A percentile compares a stretch with the other conserved stretches of the same genome.
phyloP scores from a whole-genome alignment of 2,329 filamentous ascomycete species.

The Tolypocladium cylindrosporum region DNA sequence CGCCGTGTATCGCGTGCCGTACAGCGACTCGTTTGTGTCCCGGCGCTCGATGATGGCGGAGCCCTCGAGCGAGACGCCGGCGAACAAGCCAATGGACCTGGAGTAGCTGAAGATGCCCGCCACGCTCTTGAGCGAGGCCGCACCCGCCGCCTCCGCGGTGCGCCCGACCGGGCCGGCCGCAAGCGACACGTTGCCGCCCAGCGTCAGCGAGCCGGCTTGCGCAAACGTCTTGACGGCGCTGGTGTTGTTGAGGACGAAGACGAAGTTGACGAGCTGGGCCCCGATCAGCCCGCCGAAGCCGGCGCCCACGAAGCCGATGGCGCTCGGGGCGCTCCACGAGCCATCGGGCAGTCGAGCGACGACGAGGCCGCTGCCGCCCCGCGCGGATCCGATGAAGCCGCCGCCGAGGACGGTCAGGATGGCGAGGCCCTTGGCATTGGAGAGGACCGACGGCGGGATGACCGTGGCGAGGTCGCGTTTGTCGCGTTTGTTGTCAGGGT shows the following conservation, averaged over 20 bases:
- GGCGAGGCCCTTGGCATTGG: constrained; percentile 83
- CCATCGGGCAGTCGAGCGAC: constrained; percentile 71
- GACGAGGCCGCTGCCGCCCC: constrained; percentile 74
- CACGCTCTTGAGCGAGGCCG: constrained; percentile 79
- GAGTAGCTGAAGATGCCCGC: constrained; percentile 94
- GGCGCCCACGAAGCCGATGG: constrained; percentile 70
- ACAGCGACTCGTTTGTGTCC: constrained; percentile 95
- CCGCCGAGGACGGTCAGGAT: constrained; percentile 82
- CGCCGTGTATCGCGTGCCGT: constrained; percentile 73
- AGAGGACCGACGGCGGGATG: constrained; percentile 82
- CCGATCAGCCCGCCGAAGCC: constrained; percentile 82
- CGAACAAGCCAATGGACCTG: constrained; percentile 95
- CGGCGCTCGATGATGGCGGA: constrained; percentile 87
- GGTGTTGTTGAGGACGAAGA: constrained; percentile 94
- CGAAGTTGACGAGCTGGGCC: constrained; percentile 85
- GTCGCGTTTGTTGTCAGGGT: constrained; percentile 51
- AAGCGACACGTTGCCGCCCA: constrained; percentile 93
- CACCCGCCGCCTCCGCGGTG: constrained; percentile 92
- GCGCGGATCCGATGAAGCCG: constrained; percentile 73
- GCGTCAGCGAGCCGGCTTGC: constrained; percentile 79
- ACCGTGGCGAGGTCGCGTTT: constrained; percentile 90
- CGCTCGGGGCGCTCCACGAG: constrained; percentile 71
- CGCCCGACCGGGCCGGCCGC: constrained; percentile 88
- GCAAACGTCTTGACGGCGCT: constrained; percentile 88
- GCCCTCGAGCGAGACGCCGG: constrained; percentile 88